Evolutionary conservation across 1,139 yeast species (phyloP).

Genomic region (Suhomyces atakaporum): DNA sequence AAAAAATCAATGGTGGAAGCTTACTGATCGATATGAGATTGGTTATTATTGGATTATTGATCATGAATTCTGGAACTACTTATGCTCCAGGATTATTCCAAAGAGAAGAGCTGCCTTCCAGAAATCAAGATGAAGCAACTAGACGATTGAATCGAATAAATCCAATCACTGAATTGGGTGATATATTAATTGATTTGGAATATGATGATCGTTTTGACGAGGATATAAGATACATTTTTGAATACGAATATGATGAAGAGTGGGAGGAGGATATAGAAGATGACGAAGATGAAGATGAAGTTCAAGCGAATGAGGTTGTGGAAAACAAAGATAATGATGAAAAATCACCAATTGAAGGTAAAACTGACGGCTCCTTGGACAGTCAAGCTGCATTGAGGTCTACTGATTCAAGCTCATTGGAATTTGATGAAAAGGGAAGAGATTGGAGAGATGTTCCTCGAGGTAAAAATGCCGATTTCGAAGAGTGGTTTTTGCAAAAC

Average conservation of each 20-base stretch:
- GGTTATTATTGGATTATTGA: slow-evolving; percentile 31
- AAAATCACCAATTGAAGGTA: neutral
- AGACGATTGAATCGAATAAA: slow-evolving; percentile 26
- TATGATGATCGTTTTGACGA: slow-evolving; percentile 72
- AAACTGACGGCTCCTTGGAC: no score
- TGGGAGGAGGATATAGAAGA: slow-evolving; percentile 29
- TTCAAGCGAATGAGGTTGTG: neutral
- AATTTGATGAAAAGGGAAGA: slow-evolving; percentile 58
- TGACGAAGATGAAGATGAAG: slow-evolving; percentile 12
- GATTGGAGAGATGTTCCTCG: slow-evolving; percentile 75
- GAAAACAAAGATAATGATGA: neutral
- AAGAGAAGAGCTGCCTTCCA: slow-evolving; percentile 13
- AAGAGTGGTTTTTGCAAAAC: slow-evolving; percentile 23
- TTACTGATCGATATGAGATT: slow-evolving; percentile 55
- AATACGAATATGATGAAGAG: slow-evolving; percentile 50
- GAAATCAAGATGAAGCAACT: slow-evolving; percentile 18
- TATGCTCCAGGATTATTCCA: slow-evolving; percentile 20
- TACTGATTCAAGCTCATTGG: slow-evolving; percentile 25
- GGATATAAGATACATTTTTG: slow-evolving; percentile 71
- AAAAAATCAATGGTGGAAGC: slow-evolving; percentile 57
- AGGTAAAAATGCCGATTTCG: slow-evolving; percentile 44
- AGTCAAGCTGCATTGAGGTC: slow-evolving; percentile 39
- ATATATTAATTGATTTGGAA: slow-evolving; percentile 55
- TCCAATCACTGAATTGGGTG: slow-evolving; percentile 48
- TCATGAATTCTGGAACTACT: slow-evolving; percentile 28